These are phyloP conservation scores for Trichophyton benhamiae DNA, from an alignment of 2,329 filamentous ascomycete species.

Conservation along the genomic window DNA sequence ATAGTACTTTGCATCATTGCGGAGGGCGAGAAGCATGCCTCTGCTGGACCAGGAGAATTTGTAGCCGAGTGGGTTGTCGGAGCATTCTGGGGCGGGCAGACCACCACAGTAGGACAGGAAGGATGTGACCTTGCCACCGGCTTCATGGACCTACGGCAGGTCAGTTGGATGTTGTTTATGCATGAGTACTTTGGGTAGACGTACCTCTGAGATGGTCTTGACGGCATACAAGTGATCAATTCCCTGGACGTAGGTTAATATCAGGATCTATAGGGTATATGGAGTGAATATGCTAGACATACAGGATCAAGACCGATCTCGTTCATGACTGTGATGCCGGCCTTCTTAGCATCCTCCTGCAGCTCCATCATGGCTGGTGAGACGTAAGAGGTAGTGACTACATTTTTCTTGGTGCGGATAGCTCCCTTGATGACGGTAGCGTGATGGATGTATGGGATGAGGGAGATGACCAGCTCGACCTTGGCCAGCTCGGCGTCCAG, in stretches of 20 bases:
- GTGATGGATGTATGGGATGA: conserved; percentile 91
- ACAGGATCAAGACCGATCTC: conserved; percentile 60
- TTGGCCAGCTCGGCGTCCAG: conserved; percentile 71
- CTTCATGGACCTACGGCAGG: conserved; percentile 61
- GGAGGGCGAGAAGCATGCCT: conserved; percentile 74
- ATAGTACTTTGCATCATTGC: conserved; percentile 75
- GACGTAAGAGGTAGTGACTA: conserved; percentile 90
- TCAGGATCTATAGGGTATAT: too few species aligned
- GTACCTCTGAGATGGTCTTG: conserved; percentile 56
- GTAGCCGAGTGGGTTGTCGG: conserved; percentile 83
- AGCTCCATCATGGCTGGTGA: conserved; percentile 87
- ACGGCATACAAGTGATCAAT: conserved; percentile 57
- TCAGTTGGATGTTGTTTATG: neutral
- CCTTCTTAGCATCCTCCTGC: conserved; percentile 68
- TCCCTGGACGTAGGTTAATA: conserved; percentile 15
- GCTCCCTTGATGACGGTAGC: conserved; percentile 83
- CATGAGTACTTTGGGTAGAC: neutral
- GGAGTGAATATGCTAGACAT: conserved; percentile 7
- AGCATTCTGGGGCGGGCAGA: conserved; percentile 54
- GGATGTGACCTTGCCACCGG: conserved; percentile 68
- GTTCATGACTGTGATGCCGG: conserved; percentile 95
- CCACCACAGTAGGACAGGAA: conserved; percentile 83
- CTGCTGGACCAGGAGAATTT: conserved; percentile 76
- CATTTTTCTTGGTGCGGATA: conserved; percentile 87
- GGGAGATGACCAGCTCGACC: conserved; percentile 62